A percentile compares a stretch with the other conserved stretches of the same genome.
These are phyloP conservation scores for Saccharomycopsis fodiens DNA, from an alignment of 805 yeast species.

Conservation along the genomic window DNA sequence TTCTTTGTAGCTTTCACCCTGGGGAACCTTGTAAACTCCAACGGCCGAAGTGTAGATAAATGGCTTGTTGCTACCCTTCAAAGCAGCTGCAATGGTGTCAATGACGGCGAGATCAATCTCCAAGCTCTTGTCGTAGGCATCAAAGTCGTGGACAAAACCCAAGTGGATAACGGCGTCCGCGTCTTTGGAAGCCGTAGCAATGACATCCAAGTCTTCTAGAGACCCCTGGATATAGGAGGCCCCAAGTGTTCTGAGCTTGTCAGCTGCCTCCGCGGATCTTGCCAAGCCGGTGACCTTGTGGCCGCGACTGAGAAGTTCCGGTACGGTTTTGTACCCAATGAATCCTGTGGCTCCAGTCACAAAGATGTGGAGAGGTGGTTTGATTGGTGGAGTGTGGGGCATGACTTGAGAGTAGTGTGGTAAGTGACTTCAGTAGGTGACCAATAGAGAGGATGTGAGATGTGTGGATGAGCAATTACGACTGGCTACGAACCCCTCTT, in stretches of 20 bases:
- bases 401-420: too few relatives aligned
- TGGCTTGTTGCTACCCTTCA: constrained; percentile 27
- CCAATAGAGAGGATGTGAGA: too few relatives aligned
- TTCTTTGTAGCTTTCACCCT: constrained; percentile 18
- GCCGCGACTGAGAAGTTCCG: constrained; percentile 23
- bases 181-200: constrained; percentile 25
- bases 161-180: constrained; percentile 34
- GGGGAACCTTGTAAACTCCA: constrained; percentile 21
- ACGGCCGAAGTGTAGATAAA: constrained; percentile 25
- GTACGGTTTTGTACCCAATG: constrained; percentile 26
- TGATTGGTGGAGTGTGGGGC: too few relatives aligned
- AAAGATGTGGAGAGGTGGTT: too few relatives aligned
- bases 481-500: too few relatives aligned
- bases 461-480: too few relatives aligned
- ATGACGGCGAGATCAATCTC: constrained; percentile 26
- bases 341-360: constrained; percentile 33
- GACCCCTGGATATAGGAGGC: constrained; percentile 27
- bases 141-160: constrained; percentile 30
- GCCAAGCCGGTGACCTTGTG: constrained; percentile 28
- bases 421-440: too few relatives aligned
- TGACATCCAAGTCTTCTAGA: constrained; percentile 25
- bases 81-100: constrained; percentile 22
- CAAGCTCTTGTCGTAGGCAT: constrained; percentile 20
- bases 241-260: constrained; percentile 24
- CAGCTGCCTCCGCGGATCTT: constrained; percentile 28